Conservation (phyloP, 306 rosid genomes). For the Vigna angularis region DNA sequence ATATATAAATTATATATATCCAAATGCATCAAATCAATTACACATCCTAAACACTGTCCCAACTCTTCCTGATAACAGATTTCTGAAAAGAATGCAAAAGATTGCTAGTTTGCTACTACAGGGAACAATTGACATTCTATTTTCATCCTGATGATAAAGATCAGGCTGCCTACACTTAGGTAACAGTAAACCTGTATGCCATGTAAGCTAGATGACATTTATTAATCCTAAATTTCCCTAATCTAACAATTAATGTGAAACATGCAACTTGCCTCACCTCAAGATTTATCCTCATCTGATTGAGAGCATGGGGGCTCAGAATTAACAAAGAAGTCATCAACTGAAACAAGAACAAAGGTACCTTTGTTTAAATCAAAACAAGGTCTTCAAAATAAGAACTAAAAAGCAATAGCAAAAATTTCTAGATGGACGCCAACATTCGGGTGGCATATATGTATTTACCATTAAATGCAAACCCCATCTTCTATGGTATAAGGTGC, state of each 20-base stretch:
- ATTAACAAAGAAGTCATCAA: constrained; percentile 96
- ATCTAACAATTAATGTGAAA: constrained; percentile 53
- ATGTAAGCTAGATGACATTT: constrained; percentile 49
- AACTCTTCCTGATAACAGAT: constrained; percentile 39
- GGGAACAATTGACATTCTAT: constrained; percentile 42
- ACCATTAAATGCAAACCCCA: too few relatives aligned
- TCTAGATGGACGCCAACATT: not conserved
- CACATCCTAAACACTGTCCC: constrained; percentile 43
- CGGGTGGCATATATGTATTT: too few relatives aligned
- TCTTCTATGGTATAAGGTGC: not conserved
- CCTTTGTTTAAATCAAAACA: constrained; percentile 25
- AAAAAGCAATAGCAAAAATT: not conserved
- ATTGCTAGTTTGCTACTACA: constrained; percentile 43
- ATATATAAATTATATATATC: constrained; percentile 25
- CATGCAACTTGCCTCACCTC: constrained; percentile 50
- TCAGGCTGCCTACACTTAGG: constrained; percentile 55
- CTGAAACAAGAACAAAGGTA: constrained; percentile 55
- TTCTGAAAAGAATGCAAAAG: constrained; percentile 47
- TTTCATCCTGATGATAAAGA: constrained; percentile 47
- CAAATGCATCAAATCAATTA: constrained; percentile 53
- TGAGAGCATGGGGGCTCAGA: constrained; percentile 82
- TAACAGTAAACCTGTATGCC: constrained; percentile 54
- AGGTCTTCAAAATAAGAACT: not conserved
- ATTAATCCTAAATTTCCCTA: constrained; percentile 53
- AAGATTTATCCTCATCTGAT: constrained; percentile 89